Evolutionary conservation across 768 basidiomycete genomes (phyloP), one percentile per base, ranked within the genome.

Genomic region (Mycena leptocephala): DNA sequence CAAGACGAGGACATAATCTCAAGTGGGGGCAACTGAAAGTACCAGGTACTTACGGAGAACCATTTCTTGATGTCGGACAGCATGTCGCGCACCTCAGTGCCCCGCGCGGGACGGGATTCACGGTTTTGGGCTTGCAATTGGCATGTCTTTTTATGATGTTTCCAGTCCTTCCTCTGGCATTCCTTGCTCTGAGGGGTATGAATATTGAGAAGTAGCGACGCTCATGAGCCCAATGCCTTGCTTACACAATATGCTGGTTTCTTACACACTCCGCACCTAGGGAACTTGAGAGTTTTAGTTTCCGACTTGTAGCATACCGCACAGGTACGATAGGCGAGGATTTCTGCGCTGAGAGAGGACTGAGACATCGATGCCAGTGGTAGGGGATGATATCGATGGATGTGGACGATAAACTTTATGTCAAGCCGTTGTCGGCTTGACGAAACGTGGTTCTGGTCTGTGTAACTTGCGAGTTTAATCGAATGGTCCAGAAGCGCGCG

Each of bases 161-260:
- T 35, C 76, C 76, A 77, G 24, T 46, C 69, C 16, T 75, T 71
- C 24, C n/a, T 78, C 66, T 75, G 77, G 30, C 77, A 75, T 13
- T 78, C 73, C 30, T 58, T 58, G 37, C 68, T 67, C 76, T 77
- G 24, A 30, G 20, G 41, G 30, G 39, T 1, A 65, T 9, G 10
- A 62, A 63, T 56, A 9, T 5, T 64, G 24, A 55, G 39, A 39
- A 61, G 5, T 46, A 39, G 11, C 20, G 28, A 32, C 59, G n/a
- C n/a, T n/a, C n/a, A n/a, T n/a, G n/a, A 59, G 14, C 16, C n/a
- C 35, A 18, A 11, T 5, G 20, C 6, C 2, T 35, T 10, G 16
- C 67, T 43, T 37, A 74, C 72, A 59, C 76, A 77, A n/a, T 74
- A 77, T 8, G 62, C 51, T 3, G 62, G 22, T 30, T 68, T 67